A percentile compares a stretch with the other conserved stretches of the same genome.
These are phyloP conservation scores for Phascolomyces articulosus DNA, from an alignment of 371 early-diverging fungal genomes.

Conservation along the genomic window DNA sequence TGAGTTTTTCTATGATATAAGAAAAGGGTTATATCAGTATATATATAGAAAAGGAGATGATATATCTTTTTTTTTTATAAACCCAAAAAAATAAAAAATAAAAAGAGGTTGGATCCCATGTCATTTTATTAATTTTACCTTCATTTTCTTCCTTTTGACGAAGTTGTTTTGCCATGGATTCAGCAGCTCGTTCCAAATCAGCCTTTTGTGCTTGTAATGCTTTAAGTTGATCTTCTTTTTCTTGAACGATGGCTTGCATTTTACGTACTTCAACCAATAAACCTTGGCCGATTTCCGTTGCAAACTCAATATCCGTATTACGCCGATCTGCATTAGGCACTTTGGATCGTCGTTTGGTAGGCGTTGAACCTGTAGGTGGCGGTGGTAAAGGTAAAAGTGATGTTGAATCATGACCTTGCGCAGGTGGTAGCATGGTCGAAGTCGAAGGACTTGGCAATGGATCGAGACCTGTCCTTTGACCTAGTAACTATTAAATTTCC, in stretches of 20 bases:
- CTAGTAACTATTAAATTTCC: conserved; percentile 19
- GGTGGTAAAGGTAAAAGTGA: conserved; percentile 45
- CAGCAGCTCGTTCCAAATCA: conserved; percentile 66
- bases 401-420: conserved; percentile 37
- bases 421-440: conserved; percentile 41
- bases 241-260: conserved; percentile 55
- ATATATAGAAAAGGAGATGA: background rate
- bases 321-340: conserved; percentile 51
- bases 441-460: conserved; percentile 49
- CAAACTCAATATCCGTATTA: conserved; percentile 60
- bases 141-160: conserved; percentile 65
- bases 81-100: background rate
- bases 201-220: conserved; percentile 65
- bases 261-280: conserved; percentile 54
- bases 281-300: conserved; percentile 61
- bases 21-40: background rate
- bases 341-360: conserved; percentile 54
- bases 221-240: conserved; percentile 68
- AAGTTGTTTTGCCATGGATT: conserved; percentile 65
- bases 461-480: conserved; percentile 41
- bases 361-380: conserved; percentile 49
- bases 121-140: conserved; percentile 46
- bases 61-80: background rate
- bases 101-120: background rate
- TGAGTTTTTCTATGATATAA: conserved; percentile 44